Percentiles rank a stretch among this genome's conserved stretches.
Conservation (phyloP, 2,329 filamentous ascomycete genomes). For the Leptographium flavum region DNA sequence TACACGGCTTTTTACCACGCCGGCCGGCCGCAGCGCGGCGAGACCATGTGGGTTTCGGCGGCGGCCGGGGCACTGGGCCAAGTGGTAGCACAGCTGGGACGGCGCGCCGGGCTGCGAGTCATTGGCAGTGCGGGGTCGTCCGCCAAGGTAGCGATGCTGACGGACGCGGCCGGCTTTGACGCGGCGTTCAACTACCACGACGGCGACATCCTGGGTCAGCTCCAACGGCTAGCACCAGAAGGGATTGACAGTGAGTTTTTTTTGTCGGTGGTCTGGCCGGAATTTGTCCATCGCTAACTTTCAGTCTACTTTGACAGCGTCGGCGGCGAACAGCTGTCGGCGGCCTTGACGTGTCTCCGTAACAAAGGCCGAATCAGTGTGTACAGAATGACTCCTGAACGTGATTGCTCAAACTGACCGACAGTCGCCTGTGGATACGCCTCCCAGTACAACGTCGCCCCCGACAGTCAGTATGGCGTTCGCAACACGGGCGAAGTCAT, state of each 20-base stretch:
- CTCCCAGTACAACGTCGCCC: no score
- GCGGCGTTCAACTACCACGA: constrained; percentile 81
- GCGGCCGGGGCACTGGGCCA: constrained; percentile 74
- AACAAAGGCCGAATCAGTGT: constrained; percentile 50
- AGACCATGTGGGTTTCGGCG: constrained; percentile 71
- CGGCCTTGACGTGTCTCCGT: constrained; percentile 34
- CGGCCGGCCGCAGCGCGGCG: constrained; percentile 56
- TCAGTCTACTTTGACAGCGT: constrained; percentile 43
- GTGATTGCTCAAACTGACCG: no score
- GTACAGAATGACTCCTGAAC: no score
- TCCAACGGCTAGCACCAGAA: constrained; percentile 56
- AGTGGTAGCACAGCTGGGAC: constrained; percentile 70
- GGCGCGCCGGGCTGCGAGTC: constrained; percentile 64
- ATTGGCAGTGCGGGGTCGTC: constrained; percentile 70
- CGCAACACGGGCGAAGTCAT: no score
- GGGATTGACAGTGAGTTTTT: constrained; percentile 76
- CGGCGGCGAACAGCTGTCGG: constrained; percentile 36
- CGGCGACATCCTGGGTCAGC: constrained; percentile 54
- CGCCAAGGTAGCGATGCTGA: constrained; percentile 59
- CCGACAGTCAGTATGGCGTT: no score
- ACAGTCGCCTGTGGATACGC: no score
- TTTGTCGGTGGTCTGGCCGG: no score
- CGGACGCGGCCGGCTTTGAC: constrained; percentile 36
- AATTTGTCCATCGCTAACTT: no score
- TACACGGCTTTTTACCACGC: constrained; percentile 52